Base-by-base conservation (phyloP, 2,329 filamentous ascomycete genomes). In the Hypoxylon sp. region DNA sequence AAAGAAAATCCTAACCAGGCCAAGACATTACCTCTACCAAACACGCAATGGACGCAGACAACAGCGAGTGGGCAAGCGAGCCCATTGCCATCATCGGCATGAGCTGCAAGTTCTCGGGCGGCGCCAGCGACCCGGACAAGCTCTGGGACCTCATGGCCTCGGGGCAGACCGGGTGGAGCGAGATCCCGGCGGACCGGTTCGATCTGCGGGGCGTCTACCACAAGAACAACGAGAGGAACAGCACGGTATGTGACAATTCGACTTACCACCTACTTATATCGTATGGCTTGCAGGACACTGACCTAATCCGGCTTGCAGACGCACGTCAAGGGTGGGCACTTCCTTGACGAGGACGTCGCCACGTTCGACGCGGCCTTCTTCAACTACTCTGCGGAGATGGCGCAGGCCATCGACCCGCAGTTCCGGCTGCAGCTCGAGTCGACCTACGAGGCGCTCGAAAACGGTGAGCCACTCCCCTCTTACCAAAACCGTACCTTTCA, bases 321-420 rank as follows among this genome's bases (percentile, higher is more conserved):
- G 20, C 23, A 65, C 40, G 52, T 55, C 23, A 45, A 21, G 6
- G 62, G 62, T 21, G 72, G 59, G 0, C 65, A 75, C 48, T 73
- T 75, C 41, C 57, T 75, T 4, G 41, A 66, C 4, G 68, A 73
- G 17, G 71, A 77, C 46, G 37, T 70, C 0, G 68, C 55, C 1
- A 43, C 43, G 0, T 77, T 76, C 47, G 76, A 78, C 57, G 72
- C 74, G 0, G 64, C 67, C 0, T 77, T 77, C 55, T 78, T 78
- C 59, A 67, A 63, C 1, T 68, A 23, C 17, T 20, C 48, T 2
- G 27, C 45, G 6, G 48, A 42, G 3, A 29, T 11, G n/a, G 33
- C 27, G 7, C 20, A 66, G 62, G 50, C 68, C 2, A 69, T 77
- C 62, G 76, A 78, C 48, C 76, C 76, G 0, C 66, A 72, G 57